Evolutionary conservation across 164 flowering plant genomes (phyloP).

Genomic region (Vitis rotundifolia): DNA sequence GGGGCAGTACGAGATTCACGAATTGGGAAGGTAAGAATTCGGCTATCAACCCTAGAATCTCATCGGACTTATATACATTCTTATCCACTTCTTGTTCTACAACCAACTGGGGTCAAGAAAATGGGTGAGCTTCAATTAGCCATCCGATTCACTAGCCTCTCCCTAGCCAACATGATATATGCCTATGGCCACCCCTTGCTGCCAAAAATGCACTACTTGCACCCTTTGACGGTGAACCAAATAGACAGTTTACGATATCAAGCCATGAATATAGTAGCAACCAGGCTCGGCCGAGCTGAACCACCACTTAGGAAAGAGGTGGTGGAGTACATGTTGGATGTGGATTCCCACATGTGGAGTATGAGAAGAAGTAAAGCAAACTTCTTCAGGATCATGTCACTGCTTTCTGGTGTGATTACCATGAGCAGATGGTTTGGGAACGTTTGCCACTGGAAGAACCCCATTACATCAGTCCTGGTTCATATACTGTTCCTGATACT

Average conservation of each 20-base stretch:
- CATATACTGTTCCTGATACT: slow-evolving; percentile 52
- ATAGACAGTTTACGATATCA: slow-evolving; percentile 47
- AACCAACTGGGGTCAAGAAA: slow-evolving; percentile 59
- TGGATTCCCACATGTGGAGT: slow-evolving; percentile 65
- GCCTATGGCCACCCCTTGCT: slow-evolving; percentile 48
- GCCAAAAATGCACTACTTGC: slow-evolving; percentile 62
- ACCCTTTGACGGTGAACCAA: slow-evolving; percentile 60
- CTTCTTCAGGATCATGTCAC: slow-evolving; percentile 56
- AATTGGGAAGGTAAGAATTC: slow-evolving; percentile 57
- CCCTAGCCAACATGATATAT: slow-evolving; percentile 47
- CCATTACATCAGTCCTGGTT: slow-evolving; percentile 53
- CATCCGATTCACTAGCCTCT: slow-evolving; percentile 47
- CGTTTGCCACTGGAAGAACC: slow-evolving; percentile 57
- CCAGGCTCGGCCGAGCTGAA: slow-evolving; percentile 54
- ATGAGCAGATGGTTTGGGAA: slow-evolving; percentile 40
- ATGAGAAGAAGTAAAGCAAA: slow-evolving; percentile 71
- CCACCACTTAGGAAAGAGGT: slow-evolving; percentile 62
- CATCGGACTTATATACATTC: slow-evolving; percentile 47
- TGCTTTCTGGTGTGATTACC: slow-evolving; percentile 41
- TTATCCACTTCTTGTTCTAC: slow-evolving; percentile 57
- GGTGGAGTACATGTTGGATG: slow-evolving; percentile 70
- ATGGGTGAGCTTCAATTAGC: slow-evolving; percentile 63
- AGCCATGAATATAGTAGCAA: slow-evolving; percentile 57
- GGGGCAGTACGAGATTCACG: slow-evolving; percentile 32
- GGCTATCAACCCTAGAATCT: slow-evolving; percentile 53